Conservation (phyloP, 306 rosid genomes). For the Quercus dentata region DNA sequence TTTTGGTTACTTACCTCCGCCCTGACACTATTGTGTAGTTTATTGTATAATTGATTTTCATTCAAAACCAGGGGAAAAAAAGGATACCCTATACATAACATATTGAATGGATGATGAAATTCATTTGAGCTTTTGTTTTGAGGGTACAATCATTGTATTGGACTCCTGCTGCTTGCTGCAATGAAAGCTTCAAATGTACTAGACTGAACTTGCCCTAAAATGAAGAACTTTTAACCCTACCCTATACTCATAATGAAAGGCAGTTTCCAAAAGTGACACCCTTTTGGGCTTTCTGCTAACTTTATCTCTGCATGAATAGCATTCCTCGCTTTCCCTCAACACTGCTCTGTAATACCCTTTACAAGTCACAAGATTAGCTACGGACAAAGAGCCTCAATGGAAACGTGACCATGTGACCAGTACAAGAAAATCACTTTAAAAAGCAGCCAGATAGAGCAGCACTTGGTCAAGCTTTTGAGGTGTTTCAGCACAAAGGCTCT, state of each 20-base stretch:
- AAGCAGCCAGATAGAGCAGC: constrained; percentile 29
- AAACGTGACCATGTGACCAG: constrained; percentile 28
- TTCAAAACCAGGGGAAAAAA: too few species aligned
- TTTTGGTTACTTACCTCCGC: too few species aligned
- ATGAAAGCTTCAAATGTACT: not conserved
- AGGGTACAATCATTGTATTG: not conserved
- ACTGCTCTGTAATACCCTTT: not conserved
- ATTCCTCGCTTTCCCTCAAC: not conserved
- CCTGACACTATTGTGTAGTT: too few species aligned
- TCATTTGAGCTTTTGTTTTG: not conserved
- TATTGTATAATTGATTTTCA: too few species aligned
- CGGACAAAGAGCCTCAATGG: constrained; percentile 5
- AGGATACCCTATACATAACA: too few species aligned
- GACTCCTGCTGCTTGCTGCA: constrained; percentile 4
- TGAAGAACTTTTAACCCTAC: constrained; percentile 4
- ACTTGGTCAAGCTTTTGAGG: constrained; percentile 35
- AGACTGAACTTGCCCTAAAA: constrained; percentile 11
- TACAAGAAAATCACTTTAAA: too few species aligned
- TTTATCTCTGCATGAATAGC: constrained; percentile 24
- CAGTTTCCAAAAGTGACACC: constrained; percentile 28
- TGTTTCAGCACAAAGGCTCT: constrained; percentile 15
- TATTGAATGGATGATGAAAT: too few species aligned
- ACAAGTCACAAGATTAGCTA: not conserved
- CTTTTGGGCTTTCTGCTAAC: constrained; percentile 27
- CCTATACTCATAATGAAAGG: constrained; percentile 18